Conservation (phyloP, 108 stramenopile genomes). For the Nitzschia sp. region DNA sequence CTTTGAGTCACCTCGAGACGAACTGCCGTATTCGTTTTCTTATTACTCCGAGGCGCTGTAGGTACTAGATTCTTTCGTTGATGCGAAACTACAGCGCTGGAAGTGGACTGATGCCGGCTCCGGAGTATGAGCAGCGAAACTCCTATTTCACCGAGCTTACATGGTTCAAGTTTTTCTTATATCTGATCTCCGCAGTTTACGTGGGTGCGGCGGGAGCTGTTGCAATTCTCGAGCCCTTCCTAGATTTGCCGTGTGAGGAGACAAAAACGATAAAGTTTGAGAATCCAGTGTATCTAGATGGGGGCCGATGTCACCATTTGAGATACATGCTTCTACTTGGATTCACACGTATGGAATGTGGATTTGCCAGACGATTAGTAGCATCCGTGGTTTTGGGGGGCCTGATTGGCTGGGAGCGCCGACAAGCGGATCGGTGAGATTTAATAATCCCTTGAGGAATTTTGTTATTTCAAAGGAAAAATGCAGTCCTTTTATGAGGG, state of each 20-base stretch:
- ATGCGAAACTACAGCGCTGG: too few species aligned
- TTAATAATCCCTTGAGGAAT: not conserved
- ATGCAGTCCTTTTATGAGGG: too few species aligned
- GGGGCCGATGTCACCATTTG: constrained; percentile 45
- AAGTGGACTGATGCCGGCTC: not conserved
- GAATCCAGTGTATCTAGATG: constrained; percentile 53
- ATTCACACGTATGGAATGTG: constrained; percentile 67
- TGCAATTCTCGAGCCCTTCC: constrained; percentile 6
- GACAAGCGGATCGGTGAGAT: constrained; percentile 65
- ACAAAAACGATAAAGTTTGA: constrained; percentile 21
- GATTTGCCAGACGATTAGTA: constrained; percentile 66
- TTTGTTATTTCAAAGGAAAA: too few species aligned
- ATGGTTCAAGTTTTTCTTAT: constrained; percentile 36
- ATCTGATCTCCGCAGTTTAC: constrained; percentile 30
- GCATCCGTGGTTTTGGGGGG: constrained; percentile 61
- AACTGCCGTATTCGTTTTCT: too few species aligned
- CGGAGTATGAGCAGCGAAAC: too few species aligned
- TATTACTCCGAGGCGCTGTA: too few species aligned
- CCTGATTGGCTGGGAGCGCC: constrained; percentile 82
- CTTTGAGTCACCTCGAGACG: too few species aligned
- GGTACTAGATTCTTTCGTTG: too few species aligned
- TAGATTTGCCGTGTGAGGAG: constrained; percentile 14
- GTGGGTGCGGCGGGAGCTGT: constrained; percentile 19
- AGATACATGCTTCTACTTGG: constrained; percentile 48
- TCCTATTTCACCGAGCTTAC: constrained; percentile 50